Conservation (phyloP, 192 early-diverging fungal species). For the Backusella morwellensis region DNA sequence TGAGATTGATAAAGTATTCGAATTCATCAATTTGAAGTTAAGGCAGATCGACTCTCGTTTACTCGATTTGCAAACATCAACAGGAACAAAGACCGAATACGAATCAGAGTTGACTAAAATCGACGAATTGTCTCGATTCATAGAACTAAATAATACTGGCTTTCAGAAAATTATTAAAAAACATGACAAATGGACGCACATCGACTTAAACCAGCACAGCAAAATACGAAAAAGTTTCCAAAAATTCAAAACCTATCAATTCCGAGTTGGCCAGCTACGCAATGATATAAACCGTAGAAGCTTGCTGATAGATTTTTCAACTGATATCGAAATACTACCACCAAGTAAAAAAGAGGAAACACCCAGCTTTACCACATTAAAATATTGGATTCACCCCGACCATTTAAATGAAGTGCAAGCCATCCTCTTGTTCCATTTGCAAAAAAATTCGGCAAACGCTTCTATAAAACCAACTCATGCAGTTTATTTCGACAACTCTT, state of each 20-base stretch:
- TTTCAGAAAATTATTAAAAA: slow-evolving; percentile 95
- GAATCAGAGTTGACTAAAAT: background rate
- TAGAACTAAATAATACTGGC: slow-evolving; percentile 75
- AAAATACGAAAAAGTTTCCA: slow-evolving; percentile 33
- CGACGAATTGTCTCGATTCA: slow-evolving; percentile 35
- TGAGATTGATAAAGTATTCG: slow-evolving; percentile 9
- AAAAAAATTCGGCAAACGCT: slow-evolving; percentile 40
- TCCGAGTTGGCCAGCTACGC: background rate
- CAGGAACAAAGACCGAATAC: background rate
- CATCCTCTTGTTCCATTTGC: slow-evolving; percentile 80
- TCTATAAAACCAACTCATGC: slow-evolving; percentile 45
- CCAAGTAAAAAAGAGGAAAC: background rate
- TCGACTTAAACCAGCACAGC: slow-evolving; percentile 55
- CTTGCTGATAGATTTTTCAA: background rate
- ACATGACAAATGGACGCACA: slow-evolving; percentile 91
- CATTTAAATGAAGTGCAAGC: slow-evolving; percentile 87
- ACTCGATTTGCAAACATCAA: background rate
- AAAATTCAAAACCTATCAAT: background rate
- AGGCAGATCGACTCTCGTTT: background rate
- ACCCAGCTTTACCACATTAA: slow-evolving; percentile 10
- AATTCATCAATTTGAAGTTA: background rate
- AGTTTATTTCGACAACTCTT: slow-evolving; percentile 9
- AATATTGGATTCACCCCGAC: slow-evolving; percentile 92
- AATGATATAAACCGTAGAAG: background rate
- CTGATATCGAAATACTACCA: background rate